These are phyloP conservation scores for Medicago lupulina DNA, from an alignment of 306 rosid species.

Conservation along the genomic window DNA sequence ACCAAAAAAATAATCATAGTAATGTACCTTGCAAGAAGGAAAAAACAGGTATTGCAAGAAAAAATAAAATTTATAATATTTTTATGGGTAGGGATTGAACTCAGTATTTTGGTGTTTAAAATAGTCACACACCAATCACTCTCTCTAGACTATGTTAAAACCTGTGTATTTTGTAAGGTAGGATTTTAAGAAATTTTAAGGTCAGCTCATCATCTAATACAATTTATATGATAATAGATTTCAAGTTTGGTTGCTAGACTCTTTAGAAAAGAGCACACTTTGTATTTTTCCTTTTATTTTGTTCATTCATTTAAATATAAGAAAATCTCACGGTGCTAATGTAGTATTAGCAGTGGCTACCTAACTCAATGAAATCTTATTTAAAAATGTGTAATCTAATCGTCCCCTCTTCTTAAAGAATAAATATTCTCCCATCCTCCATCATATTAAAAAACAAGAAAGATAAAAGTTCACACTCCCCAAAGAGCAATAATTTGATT, in stretches of 20 bases:
- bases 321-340: background rate
- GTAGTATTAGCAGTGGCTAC: background rate
- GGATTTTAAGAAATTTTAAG: too few species aligned
- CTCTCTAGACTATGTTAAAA: too few species aligned
- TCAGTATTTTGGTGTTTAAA: too few species aligned
- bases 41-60: too few species aligned
- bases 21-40: background rate
- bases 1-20: too few species aligned
- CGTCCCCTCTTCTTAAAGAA: background rate
- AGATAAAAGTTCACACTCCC: slow-evolving; percentile 16
- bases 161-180: too few species aligned
- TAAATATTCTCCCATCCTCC: background rate
- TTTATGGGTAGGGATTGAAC: background rate
- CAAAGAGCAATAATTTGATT: background rate
- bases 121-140: too few species aligned
- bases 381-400: background rate
- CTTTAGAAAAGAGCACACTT: background rate
- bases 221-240: too few species aligned
- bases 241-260: too few species aligned
- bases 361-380: background rate
- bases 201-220: too few species aligned
- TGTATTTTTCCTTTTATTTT: too few species aligned
- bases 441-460: background rate
- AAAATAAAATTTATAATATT: too few species aligned
- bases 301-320: background rate